phyloP scores from a whole-genome alignment of 108 stramenopile species.

The Stephanodiscus minutulus region DNA sequence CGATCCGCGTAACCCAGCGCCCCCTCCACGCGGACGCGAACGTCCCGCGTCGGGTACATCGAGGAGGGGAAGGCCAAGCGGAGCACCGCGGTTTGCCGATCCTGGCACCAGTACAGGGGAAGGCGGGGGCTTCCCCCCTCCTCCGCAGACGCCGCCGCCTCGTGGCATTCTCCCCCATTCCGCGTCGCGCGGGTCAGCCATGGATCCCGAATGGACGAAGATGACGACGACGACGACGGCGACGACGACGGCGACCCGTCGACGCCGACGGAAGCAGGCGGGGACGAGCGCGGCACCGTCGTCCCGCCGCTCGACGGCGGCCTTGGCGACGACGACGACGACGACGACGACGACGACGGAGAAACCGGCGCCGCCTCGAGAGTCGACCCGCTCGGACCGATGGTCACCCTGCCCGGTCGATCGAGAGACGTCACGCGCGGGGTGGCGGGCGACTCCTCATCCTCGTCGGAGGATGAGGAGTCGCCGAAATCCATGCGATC shows the following conservation, averaged over 20 bases:
- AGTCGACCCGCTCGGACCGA: conserved; percentile 27
- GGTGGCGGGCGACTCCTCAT: conserved; percentile 1
- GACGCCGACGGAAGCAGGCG: no score
- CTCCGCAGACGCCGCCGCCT: no score
- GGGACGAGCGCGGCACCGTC: no score
- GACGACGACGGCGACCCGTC: background rate
- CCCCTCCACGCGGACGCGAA: conserved; percentile 40
- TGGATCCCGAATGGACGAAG: background rate
- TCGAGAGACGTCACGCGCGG: conserved; percentile 48
- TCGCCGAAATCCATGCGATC: conserved; percentile 48
- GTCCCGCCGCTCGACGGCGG: no score
- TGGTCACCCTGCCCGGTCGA: conserved; percentile 46
- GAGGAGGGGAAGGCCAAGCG: conserved; percentile 24
- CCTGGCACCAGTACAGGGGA: conserved; percentile 46
- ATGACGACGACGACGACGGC: background rate
- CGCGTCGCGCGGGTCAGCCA: background rate
- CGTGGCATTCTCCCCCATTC: background rate
- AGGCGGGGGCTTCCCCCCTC: no score
- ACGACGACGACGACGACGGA: background rate
- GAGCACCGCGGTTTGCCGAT: conserved; percentile 28
- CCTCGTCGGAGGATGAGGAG: conserved; percentile 7
- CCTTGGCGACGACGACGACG: no score
- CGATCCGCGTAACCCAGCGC: conserved; percentile 44
- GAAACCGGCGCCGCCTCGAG: background rate
- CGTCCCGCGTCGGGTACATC: conserved; percentile 23